A percentile compares a stretch with the other conserved stretches of the same genome.
Evolutionary conservation across 1,139 yeast species (phyloP).

Genomic region (Taphrina communis): DNA sequence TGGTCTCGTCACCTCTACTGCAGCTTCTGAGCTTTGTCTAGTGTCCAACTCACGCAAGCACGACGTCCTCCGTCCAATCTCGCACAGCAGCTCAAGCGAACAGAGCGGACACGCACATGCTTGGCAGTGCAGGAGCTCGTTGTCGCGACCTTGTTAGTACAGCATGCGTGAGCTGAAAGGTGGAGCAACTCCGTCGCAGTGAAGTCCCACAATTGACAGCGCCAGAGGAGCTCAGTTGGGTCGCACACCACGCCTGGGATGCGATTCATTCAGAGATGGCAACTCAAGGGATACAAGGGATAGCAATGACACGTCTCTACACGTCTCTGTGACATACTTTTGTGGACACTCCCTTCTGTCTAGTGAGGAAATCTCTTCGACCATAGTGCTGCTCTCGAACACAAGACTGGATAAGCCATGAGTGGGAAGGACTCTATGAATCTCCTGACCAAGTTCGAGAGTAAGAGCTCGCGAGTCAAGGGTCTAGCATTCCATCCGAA

Average conservation of each 20-base stretch:
- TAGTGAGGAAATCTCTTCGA: not conserved
- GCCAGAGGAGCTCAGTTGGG: not conserved
- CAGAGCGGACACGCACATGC: too few species aligned
- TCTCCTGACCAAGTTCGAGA: conserved; percentile 68
- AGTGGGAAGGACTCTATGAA: conserved; percentile 23
- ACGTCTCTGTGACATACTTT: not conserved
- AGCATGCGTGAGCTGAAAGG: not conserved
- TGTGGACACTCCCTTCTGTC: too few species aligned
- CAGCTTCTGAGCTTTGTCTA: too few species aligned
- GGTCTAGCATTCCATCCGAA: conserved; percentile 98
- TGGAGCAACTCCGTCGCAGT: not conserved
- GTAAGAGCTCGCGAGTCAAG: conserved; percentile 97
- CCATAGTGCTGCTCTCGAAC: conserved; percentile 7
- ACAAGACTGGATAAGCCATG: conserved; percentile 5
- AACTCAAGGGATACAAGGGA: not conserved
- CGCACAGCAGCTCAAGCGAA: too few species aligned
- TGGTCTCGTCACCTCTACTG: too few species aligned
- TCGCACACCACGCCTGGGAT: not conserved
- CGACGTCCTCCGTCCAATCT: too few species aligned
- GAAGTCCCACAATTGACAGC: not conserved
- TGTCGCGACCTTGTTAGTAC: too few species aligned
- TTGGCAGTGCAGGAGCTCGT: too few species aligned
- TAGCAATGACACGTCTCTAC: conserved; percentile 2
- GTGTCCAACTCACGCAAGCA: too few species aligned
- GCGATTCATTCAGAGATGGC: not conserved